Conservation (phyloP, 257 asterid genomes). For the Przewalskia tangutica region DNA sequence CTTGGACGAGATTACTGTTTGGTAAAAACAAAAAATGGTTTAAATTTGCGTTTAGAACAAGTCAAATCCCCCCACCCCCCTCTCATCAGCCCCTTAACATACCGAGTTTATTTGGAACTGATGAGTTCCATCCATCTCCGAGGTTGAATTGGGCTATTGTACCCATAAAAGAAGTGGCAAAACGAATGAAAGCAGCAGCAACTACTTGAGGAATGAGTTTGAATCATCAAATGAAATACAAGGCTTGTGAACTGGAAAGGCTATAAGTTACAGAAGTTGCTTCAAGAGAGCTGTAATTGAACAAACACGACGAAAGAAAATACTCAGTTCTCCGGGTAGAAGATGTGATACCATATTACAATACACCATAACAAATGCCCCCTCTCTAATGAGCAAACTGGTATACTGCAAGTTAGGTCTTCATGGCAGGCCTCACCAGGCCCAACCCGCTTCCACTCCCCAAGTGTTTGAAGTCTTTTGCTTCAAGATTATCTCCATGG, state of each 20-base stretch:
- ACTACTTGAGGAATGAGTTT: neutral
- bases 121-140: neutral
- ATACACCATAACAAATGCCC: neutral
- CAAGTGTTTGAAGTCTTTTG: constrained; percentile 77
- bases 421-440: constrained; percentile 75
- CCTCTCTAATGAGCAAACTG: neutral
- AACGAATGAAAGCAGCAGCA: neutral
- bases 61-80: neutral
- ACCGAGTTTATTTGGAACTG: neutral
- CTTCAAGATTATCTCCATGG: constrained; percentile 94
- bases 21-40: neutral
- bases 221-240: neutral
- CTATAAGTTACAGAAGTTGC: neutral
- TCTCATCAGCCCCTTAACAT: neutral
- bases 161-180: neutral
- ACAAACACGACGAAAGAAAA: neutral
- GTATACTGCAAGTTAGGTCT: constrained; percentile 37
- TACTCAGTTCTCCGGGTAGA: neutral
- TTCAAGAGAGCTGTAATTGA: neutral
- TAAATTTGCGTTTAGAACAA: neutral
- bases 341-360: neutral
- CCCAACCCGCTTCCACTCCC: constrained; percentile 97
- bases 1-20: neutral
- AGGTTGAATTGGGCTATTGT: neutral
- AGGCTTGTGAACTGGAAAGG: neutral